Percentiles rank a stretch among this genome's conserved stretches.
Conservation (phyloP, 208 protist genomes). For the Leishmania aethiopica region DNA sequence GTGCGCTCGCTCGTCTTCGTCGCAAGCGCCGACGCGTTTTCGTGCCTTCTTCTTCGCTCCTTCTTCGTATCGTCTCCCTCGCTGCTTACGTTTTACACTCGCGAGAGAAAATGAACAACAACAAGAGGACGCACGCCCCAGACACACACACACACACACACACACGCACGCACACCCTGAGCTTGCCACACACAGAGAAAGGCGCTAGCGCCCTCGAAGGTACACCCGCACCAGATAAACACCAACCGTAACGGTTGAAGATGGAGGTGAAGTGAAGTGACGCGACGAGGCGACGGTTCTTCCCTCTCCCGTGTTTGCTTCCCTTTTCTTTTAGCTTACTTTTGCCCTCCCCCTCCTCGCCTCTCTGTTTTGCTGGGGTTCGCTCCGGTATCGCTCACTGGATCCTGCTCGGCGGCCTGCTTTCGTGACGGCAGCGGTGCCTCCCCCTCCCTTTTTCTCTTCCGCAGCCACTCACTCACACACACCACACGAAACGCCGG, state of each 20-base stretch:
- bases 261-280: neutral
- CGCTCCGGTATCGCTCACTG: neutral
- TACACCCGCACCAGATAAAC: too few relatives aligned
- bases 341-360: neutral
- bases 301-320: neutral
- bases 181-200: too few relatives aligned
- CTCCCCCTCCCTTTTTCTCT: neutral
- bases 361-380: neutral
- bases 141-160: neutral
- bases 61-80: neutral
- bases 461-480: neutral
- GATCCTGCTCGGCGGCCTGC: neutral
- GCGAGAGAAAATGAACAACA: neutral
- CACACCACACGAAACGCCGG: neutral
- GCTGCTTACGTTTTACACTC: neutral
- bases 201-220: too few relatives aligned
- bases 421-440: neutral
- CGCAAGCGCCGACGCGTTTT: neutral
- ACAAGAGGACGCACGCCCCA: neutral
- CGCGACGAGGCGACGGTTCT: neutral
- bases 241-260: neutral
- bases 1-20: neutral
- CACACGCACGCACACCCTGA: too few relatives aligned
- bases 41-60: neutral
- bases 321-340: neutral